Conservation (phyloP, 768 basidiomycete species). For the Gyrodon lividus region DNA sequence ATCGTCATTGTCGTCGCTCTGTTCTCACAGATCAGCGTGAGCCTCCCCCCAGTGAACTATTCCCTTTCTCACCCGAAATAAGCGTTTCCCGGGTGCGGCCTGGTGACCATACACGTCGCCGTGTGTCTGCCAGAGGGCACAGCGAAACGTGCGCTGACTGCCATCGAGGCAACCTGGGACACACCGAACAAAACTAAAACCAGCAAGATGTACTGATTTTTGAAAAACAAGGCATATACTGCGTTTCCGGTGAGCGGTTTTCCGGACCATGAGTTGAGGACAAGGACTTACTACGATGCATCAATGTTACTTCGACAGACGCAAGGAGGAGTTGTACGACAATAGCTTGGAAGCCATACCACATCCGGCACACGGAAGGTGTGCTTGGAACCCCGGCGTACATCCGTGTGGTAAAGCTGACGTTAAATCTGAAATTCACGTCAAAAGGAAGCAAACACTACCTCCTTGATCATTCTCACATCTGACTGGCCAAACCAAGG, state of each 20-base stretch:
- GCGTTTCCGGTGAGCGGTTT: background rate
- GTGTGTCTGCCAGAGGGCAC: constrained; percentile 11
- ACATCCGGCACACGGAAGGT: constrained; percentile 9
- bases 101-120: constrained; percentile 15
- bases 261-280: background rate
- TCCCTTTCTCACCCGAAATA: constrained; percentile 24
- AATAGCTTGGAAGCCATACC: constrained; percentile 18
- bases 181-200: constrained; percentile 9
- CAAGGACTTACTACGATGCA: constrained; percentile 19
- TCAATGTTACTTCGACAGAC: constrained; percentile 12
- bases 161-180: constrained; percentile 18
- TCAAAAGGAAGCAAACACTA: background rate
- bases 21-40: background rate
- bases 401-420: constrained; percentile 23
- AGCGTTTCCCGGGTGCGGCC: constrained; percentile 9
- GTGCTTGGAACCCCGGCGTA: constrained; percentile 6
- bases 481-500: constrained; percentile 14
- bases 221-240: constrained; percentile 21
- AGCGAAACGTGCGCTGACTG: constrained; percentile 10
- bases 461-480: constrained; percentile 10
- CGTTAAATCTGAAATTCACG: constrained; percentile 15
- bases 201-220: constrained; percentile 3
- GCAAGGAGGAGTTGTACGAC: constrained; percentile 14
- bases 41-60: background rate
- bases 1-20: constrained; percentile 21